Base-by-base conservation (phyloP, 2,329 filamentous ascomycete species). In the Diplodia intermedia region DNA sequence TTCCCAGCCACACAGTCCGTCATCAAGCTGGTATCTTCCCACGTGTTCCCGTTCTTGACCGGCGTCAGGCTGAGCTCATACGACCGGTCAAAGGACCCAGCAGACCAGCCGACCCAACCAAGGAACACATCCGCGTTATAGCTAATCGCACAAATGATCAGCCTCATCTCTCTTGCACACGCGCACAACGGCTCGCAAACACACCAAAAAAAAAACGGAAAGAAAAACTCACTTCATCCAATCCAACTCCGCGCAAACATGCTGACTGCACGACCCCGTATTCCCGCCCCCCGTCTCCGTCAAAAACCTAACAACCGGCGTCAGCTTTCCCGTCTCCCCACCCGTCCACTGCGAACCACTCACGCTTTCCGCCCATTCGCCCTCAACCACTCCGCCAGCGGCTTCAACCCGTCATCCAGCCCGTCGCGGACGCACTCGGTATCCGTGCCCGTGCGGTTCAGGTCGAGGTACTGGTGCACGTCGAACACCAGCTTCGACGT, bases 401-500 rank as follows among this genome's bases (percentile, higher is more conserved):
- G 78, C 23, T 75, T 75, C 73, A 88, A 86, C 2, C 79, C 82
- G 47, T 79, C 69, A 20, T 69, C 79, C 2, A 85, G 77, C 55
- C 86, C 86, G 71, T 88, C 81, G 3, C 82, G 86, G 1, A 82
- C 82, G 75, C 87, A 89, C 66, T 83, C 78, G 4, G 76, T 70
- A 69, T 84, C 77, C 0, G 83, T 85, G 47, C 87, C 87, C 8
- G 83, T 85, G 77, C 85, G 84, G 77, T 88, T 84, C 23, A 77
- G 79, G 71, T 89, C 86, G 4, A 89, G 82, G 73, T 89, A 89
- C 75, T 88, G 85, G 77, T 89, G 87, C 12, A 89, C 79, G 70
- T 89, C 87, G 36, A 89, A 80, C 12, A 66, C 50, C 4, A 68
- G 50, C 33, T 63, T 63, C n/a, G 9, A 5, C 9, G 14, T 68